Evolutionary conservation across 805 yeast genomes (phyloP).

Genomic region (Yarrowia sp.): DNA sequence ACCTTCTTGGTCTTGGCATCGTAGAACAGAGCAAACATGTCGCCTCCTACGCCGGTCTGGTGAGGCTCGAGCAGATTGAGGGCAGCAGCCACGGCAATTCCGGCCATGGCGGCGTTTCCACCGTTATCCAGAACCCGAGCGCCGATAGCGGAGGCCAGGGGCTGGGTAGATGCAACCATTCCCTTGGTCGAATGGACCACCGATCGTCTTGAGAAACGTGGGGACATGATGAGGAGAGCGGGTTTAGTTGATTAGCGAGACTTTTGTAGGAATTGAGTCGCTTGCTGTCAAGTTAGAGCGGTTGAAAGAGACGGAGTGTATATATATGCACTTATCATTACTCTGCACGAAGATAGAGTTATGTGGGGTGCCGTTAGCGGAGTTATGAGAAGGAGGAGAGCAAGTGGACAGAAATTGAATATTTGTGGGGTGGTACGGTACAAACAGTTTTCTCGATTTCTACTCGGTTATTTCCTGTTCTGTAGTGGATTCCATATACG

Average conservation of each 20-base stretch:
- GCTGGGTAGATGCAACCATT: slow-evolving; percentile 77
- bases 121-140: slow-evolving; percentile 68
- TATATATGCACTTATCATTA: slow-evolving; percentile 1
- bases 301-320: neutral
- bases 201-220: slow-evolving; percentile 63
- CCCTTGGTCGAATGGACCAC: slow-evolving; percentile 77
- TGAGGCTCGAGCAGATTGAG: slow-evolving; percentile 52
- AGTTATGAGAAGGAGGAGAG: neutral
- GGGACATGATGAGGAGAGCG: neutral
- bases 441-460: no score
- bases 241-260: no score
- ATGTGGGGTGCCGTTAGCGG: slow-evolving; percentile 27
- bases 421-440: no score
- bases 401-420: no score
- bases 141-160: slow-evolving; percentile 78
- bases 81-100: slow-evolving; percentile 54
- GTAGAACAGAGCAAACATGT: slow-evolving; percentile 65
- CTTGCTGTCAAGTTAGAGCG: neutral
- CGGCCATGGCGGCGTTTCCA: slow-evolving; percentile 64
- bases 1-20: slow-evolving; percentile 59
- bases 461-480: no score
- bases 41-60: slow-evolving; percentile 55
- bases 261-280: neutral
- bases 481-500: no score
- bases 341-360: neutral